phyloP scores from a whole-genome alignment of 2,329 filamentous ascomycete species.

The Emericellopsis cladophorae region DNA sequence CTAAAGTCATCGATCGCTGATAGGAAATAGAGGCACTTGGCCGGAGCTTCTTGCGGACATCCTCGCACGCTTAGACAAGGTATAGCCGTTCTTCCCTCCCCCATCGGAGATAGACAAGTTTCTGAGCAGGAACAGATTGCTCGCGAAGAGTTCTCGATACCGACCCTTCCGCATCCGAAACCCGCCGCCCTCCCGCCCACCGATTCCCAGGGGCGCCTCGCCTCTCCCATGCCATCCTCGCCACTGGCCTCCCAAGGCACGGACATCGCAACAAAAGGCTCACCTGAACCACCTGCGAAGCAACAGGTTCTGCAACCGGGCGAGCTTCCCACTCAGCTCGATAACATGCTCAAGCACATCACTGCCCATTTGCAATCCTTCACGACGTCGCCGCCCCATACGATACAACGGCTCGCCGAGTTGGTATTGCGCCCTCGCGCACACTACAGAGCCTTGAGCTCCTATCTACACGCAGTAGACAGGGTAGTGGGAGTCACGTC shows the following conservation, averaged over 20 bases:
- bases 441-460: slow-evolving; percentile 70
- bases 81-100: slow-evolving; percentile 11
- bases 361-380: slow-evolving; percentile 56
- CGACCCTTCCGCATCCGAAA: slow-evolving; percentile 37
- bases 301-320: slow-evolving; percentile 20
- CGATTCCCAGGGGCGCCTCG: slow-evolving; percentile 21
- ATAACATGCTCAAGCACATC: slow-evolving; percentile 49
- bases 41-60: slow-evolving; percentile 52
- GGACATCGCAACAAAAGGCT: slow-evolving; percentile 50
- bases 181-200: slow-evolving; percentile 20
- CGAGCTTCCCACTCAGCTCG: slow-evolving; percentile 50
- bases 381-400: slow-evolving; percentile 68
- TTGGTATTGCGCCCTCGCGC: slow-evolving; percentile 63
- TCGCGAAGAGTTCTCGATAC: slow-evolving; percentile 62
- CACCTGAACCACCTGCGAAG: slow-evolving; percentile 19
- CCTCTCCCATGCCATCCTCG: slow-evolving; percentile 33
- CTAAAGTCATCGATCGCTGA: too few species aligned
- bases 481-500: slow-evolving; percentile 86
- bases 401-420: slow-evolving; percentile 83
- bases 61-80: slow-evolving; percentile 54
- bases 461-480: slow-evolving; percentile 84
- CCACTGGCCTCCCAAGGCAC: slow-evolving; percentile 33
- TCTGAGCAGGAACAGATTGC: slow-evolving; percentile 46
- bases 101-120: background rate
- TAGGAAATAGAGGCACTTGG: slow-evolving; percentile 35